Base-by-base conservation (phyloP, 805 yeast species). In the Middelhovenomyces tepae region DNA sequence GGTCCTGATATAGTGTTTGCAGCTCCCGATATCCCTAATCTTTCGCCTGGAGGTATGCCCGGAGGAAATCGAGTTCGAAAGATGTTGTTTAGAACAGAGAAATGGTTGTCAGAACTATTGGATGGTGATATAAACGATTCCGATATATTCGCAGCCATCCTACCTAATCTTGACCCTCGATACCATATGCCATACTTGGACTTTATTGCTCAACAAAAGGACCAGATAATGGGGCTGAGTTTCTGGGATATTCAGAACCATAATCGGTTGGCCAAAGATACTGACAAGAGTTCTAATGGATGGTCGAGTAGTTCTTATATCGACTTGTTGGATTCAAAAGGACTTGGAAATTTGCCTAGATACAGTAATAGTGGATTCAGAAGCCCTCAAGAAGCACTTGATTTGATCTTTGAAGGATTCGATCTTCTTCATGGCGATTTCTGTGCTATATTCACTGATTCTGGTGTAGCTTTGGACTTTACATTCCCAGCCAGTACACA, bases 391-490 rank as follows among this genome's bases (percentile, higher is more conserved):
- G 52, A 50, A 7, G 43, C 57, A 27, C 40, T 62, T 6, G 42
- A 42, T 2, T 45, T 48, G 8, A 31, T 63, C 5, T 35, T 33
- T 13, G 25, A 37, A 13, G 67, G 67, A 2, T 36, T 48, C 22
- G 69, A 63, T 35, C 11, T 64, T 2, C 39, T 63, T 21, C 38
- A 43, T 13, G 56, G 49, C 3, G 59, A 57, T 18, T 35, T 56
- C 18, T 48, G 50, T 3, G 34, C 36, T 5, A 42, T 36, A 29
- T 46, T 53, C 23, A 44, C 65, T 10, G 62, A 64, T 21, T 48
- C 51, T 3, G 69, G 69, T 1, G 37, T 53, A 2, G 68, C 66
- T 2, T 45, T 63, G 11, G 47, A 46, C 5, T 52, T 59, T 29
- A 33, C 32, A 7, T 45, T 53, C 14, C 48, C 47, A 0, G 52